Percentiles rank a stretch among this genome's conserved stretches.
These are phyloP conservation scores for Sporothrix sp. DNA, from an alignment of 2,329 filamentous ascomycete species.

Conservation along the genomic window DNA sequence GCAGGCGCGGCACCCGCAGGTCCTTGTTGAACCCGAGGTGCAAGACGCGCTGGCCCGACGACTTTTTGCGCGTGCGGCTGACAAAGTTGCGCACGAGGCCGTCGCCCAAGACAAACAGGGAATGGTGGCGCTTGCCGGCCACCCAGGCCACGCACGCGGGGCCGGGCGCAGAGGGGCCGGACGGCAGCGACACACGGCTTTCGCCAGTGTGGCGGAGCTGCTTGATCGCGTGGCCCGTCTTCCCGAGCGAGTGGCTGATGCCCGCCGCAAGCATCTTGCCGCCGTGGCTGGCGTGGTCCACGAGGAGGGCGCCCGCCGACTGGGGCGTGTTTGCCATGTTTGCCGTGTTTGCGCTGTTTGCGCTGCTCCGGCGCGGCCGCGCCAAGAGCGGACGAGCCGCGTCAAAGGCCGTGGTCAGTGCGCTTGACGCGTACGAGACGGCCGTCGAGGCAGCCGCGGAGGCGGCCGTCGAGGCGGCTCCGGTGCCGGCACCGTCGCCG, in stretches of 20 bases:
- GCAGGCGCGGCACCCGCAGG: slow-evolving; percentile 53
- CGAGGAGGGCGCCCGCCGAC: slow-evolving; percentile 36
- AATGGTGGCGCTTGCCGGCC: slow-evolving; percentile 50
- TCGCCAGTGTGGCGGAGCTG: slow-evolving; percentile 66
- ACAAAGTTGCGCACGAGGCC: slow-evolving; percentile 59
- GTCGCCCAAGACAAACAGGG: slow-evolving; percentile 54
- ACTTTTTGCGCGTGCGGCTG: slow-evolving; percentile 44
- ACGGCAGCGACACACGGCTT: slow-evolving; percentile 61
- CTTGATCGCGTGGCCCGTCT: slow-evolving; percentile 59
- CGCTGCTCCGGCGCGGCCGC: slow-evolving; percentile 44
- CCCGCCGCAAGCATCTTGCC: slow-evolving; percentile 63
- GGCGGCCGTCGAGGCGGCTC: slow-evolving; percentile 32
- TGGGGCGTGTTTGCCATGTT: slow-evolving; percentile 29
- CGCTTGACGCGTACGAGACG: slow-evolving; percentile 60
- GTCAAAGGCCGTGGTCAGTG: slow-evolving; percentile 60
- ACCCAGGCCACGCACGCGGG: slow-evolving; percentile 57
- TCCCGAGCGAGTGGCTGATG: slow-evolving; percentile 64
- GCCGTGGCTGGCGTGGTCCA: slow-evolving; percentile 57
- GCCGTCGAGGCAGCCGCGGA: slow-evolving; percentile 33
- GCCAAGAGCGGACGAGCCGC: slow-evolving; percentile 53
- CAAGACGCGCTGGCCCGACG: slow-evolving; percentile 42
- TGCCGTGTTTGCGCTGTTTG: too few relatives aligned
- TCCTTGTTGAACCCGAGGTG: slow-evolving; percentile 54
- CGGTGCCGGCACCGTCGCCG: slow-evolving; percentile 36
- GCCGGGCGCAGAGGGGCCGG: slow-evolving; percentile 42